Evolutionary conservation across 2,329 filamentous ascomycete species (phyloP), one percentile per base, ranked within the genome.

Genomic region (Chrysosporium queenslandicum): DNA sequence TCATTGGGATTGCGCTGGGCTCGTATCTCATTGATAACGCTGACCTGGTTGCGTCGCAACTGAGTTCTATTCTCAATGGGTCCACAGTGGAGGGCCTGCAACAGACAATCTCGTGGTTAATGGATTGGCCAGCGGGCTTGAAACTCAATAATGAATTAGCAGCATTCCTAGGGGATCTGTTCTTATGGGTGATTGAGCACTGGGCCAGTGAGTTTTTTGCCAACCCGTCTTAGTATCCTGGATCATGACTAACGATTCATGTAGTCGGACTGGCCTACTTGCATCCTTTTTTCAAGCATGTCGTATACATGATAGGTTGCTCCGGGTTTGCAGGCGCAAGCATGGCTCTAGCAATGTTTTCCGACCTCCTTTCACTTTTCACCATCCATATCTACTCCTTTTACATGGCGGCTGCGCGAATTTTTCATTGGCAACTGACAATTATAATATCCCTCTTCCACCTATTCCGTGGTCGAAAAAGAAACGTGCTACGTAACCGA

Each of bases 381-480:
- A 98, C 94, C 1, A 74, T 98, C 32, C 92, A 98, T 69, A 96
- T 98, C 52, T 95, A 97, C 73, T 94, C 86, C 1, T 98, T 98
- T 68, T 98, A 98, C 68, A 84, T 97, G 53, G 91, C 94, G 14
- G 95, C 90, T 7, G 92, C 92, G 2, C 85, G 92, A 48, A 97
- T 98, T 63, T 98, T 91, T 69, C 89, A 97, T 71, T 98, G 92
- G 92, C 92, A 98, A 70, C 82, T 98, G 56, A 94, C 86, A 2
- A 97, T 98, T 57, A 85, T 98, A 58, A 84, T 91, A 58, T 97
- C 91, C 9, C 81, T 98, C n/a, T 98, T 98, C 69, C 94, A 98
- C 66, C 82, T 98, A 8, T 98, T 98, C 66, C 87, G 91, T 29
- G 94, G 92, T 54, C 97, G 96, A 74, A 98, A 98, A 69, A 86